Percentiles rank a stretch among this genome's conserved stretches.
phyloP scores from a whole-genome alignment of 2,329 filamentous ascomycete genomes.

The Aspergillus quadrilineatus region DNA sequence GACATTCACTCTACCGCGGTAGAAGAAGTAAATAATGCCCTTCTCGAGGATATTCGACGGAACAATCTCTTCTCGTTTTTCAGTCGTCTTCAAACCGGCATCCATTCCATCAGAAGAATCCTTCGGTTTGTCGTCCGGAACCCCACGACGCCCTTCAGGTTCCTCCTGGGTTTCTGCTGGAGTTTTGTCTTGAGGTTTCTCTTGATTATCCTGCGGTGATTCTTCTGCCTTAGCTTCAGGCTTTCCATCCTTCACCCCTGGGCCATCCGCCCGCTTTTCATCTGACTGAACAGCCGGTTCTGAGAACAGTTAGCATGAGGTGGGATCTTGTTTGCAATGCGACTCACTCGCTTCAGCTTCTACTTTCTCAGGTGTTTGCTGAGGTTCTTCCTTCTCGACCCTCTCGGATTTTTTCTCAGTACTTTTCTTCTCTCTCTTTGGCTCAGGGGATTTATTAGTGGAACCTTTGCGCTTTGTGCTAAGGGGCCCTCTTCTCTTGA shows the following conservation, averaged over 20 bases:
- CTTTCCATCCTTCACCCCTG: slow-evolving; percentile 13
- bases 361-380: slow-evolving; percentile 15
- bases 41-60: slow-evolving; percentile 74
- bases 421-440: slow-evolving; percentile 44
- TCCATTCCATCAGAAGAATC: slow-evolving; percentile 22
- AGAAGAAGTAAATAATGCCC: slow-evolving; percentile 89
- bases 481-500: slow-evolving; percentile 26
- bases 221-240: slow-evolving; percentile 13
- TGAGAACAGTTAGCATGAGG: not conserved
- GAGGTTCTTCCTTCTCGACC: slow-evolving; percentile 2
- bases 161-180: no score
- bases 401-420: slow-evolving; percentile 13
- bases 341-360: slow-evolving; percentile 13
- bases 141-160: not conserved
- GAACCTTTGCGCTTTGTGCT: slow-evolving; percentile 44
- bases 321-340: not conserved
- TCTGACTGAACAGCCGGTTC: slow-evolving; percentile 7
- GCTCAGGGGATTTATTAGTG: slow-evolving; percentile 23
- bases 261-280: slow-evolving; percentile 1
- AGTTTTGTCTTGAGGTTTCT: slow-evolving; percentile 8
- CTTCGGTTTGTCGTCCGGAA: slow-evolving; percentile 6
- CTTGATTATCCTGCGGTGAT: not conserved
- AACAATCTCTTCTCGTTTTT: slow-evolving; percentile 51
- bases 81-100: slow-evolving; percentile 50
- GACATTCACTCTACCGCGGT: slow-evolving; percentile 71